A percentile compares a stretch with the other conserved stretches of the same genome.
phyloP scores from a whole-genome alignment of 331 rosid species.

The Acacia pycnantha region DNA sequence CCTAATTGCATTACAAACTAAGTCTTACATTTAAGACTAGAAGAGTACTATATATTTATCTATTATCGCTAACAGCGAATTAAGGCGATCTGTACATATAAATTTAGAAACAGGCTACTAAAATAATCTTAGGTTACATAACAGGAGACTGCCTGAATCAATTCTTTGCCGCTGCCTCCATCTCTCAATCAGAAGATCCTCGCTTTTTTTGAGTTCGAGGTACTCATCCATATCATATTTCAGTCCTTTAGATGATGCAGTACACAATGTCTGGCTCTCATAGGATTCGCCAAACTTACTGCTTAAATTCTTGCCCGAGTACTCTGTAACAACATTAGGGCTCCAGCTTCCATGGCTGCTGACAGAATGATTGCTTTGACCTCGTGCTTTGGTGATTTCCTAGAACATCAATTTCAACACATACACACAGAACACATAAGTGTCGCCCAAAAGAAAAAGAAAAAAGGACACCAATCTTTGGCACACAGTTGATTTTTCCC shows the following conservation, averaged over 20 bases:
- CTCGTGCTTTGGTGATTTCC: slow-evolving; percentile 42
- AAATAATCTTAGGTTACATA: slow-evolving; percentile 58
- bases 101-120: slow-evolving; percentile 28
- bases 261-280: slow-evolving; percentile 31
- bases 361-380: slow-evolving; percentile 48
- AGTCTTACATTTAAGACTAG: no score
- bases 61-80: background rate
- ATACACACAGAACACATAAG: background rate
- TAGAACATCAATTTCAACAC: slow-evolving; percentile 31
- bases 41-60: no score
- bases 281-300: slow-evolving; percentile 40
- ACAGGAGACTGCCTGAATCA: slow-evolving; percentile 61
- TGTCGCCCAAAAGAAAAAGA: background rate
- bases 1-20: no score
- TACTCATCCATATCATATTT: slow-evolving; percentile 69
- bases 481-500: background rate
- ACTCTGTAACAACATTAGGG: slow-evolving; percentile 51
- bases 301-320: slow-evolving; percentile 46
- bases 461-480: background rate
- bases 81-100: background rate
- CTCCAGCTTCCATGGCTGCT: slow-evolving; percentile 97
- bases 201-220: slow-evolving; percentile 54
- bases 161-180: slow-evolving; percentile 66
- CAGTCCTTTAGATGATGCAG: slow-evolving; percentile 42
- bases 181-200: slow-evolving; percentile 65